Evolutionary conservation across 2,329 filamentous ascomycete genomes (phyloP).

Genomic region (Xylaria arbuscula): DNA sequence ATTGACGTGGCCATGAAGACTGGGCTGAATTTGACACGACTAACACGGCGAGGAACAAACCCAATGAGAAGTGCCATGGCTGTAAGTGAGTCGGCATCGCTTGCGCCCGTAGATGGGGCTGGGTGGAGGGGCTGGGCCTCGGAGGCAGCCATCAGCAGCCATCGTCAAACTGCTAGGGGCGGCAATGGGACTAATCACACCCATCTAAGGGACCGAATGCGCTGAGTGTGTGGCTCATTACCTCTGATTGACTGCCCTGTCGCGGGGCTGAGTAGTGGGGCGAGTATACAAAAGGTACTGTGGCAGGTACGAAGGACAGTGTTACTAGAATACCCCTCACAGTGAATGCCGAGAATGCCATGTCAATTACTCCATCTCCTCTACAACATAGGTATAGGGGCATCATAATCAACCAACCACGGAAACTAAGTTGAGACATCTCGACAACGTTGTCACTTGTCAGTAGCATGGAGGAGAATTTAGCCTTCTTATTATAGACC

Average conservation of each 20-base stretch:
- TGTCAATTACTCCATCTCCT: no score
- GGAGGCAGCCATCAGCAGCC: constrained; percentile 9
- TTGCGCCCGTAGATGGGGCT: constrained; percentile 19
- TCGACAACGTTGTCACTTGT: background rate
- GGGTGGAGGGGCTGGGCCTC: constrained; percentile 33
- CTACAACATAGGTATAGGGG: no score
- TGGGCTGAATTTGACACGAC: constrained; percentile 32
- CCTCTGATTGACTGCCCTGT: constrained; percentile 29
- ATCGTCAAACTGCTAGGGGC: constrained; percentile 2
- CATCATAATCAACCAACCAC: background rate
- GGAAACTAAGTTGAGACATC: background rate
- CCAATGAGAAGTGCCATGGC: constrained; percentile 15
- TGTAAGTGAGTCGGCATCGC: constrained; percentile 23
- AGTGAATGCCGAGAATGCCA: no score
- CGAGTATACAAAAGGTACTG: background rate
- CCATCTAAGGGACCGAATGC: background rate
- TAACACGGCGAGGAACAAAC: constrained; percentile 20
- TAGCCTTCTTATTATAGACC: background rate
- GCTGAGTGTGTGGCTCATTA: constrained; percentile 9
- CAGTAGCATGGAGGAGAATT: background rate
- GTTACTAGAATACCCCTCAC: no score
- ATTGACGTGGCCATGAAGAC: constrained; percentile 26
- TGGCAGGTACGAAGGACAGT: no score
- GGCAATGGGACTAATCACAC: background rate
- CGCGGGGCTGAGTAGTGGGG: constrained; percentile 32